Conservation (phyloP, 805 yeast species). For the Sugiyamaella smithiae region DNA sequence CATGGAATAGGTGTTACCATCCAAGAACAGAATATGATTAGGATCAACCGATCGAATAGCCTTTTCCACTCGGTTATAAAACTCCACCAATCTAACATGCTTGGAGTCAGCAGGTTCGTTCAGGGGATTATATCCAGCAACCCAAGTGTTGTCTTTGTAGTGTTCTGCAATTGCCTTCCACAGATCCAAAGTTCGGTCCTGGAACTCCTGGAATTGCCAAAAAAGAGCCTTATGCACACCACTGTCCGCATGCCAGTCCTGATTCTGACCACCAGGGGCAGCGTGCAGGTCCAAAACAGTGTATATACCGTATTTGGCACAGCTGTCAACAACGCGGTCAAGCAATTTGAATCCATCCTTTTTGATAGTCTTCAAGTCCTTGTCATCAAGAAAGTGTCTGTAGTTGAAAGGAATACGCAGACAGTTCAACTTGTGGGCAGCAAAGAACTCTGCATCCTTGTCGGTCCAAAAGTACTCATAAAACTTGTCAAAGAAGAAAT, state of each 20-base stretch:
- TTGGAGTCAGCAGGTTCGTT: slow-evolving; percentile 51
- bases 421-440: slow-evolving; percentile 44
- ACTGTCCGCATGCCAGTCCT: slow-evolving; percentile 53
- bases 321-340: slow-evolving; percentile 43
- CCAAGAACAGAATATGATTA: slow-evolving; percentile 48
- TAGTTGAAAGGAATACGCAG: slow-evolving; percentile 52
- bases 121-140: slow-evolving; percentile 55
- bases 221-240: slow-evolving; percentile 46
- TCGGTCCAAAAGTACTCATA: slow-evolving; percentile 55
- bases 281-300: slow-evolving; percentile 50
- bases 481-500: slow-evolving; percentile 50
- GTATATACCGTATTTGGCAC: slow-evolving; percentile 47
- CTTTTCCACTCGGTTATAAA: slow-evolving; percentile 40
- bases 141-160: slow-evolving; percentile 47
- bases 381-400: slow-evolving; percentile 48
- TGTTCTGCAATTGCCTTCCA: slow-evolving; percentile 47
- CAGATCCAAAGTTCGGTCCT: slow-evolving; percentile 45
- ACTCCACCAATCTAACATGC: slow-evolving; percentile 41
- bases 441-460: slow-evolving; percentile 46
- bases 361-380: slow-evolving; percentile 43
- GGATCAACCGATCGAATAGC: slow-evolving; percentile 45
- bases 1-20: slow-evolving; percentile 51
- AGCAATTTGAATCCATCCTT: slow-evolving; percentile 45
- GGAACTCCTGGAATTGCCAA: slow-evolving; percentile 50
- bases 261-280: slow-evolving; percentile 53